phyloP scores from a whole-genome alignment of 78 protist species.

The Cavenderia fasciculata region DNA sequence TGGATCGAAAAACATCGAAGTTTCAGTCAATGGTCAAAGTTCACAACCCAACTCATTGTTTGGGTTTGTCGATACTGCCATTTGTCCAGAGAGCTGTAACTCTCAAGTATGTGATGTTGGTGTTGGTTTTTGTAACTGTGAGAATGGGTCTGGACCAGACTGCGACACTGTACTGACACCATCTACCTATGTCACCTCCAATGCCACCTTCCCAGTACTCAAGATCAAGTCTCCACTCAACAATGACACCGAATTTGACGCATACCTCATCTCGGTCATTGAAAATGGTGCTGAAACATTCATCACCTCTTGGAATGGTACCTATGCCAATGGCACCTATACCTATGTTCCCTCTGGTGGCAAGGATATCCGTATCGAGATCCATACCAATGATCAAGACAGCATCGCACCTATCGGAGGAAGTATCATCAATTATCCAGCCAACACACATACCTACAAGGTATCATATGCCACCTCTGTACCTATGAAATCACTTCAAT shows the following conservation, averaged over 20 bases:
- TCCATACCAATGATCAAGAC: neutral
- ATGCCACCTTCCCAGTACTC: neutral
- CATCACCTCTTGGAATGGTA: neutral
- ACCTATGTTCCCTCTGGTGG: neutral
- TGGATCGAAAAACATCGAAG: neutral
- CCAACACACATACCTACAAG: slow-evolving; percentile 5
- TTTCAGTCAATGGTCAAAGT: neutral
- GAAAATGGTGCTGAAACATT: slow-evolving; percentile 24
- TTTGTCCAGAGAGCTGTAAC: slow-evolving; percentile 15
- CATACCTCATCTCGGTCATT: neutral
- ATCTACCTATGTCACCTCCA: neutral
- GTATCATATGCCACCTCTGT: neutral
- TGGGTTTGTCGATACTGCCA: neutral
- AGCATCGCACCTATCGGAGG: neutral
- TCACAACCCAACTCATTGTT: neutral
- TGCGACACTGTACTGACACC: neutral
- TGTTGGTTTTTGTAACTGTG: slow-evolving; percentile 16
- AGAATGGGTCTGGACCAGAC: slow-evolving; percentile 1
- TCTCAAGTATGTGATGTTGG: slow-evolving; percentile 8
- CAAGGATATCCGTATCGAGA: neutral
- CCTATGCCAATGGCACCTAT: neutral
- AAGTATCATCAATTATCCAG: neutral
- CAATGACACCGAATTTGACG: neutral
- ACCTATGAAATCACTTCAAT: neutral
- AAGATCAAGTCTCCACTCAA: neutral